A percentile compares a stretch with the other conserved stretches of the same genome.
These are phyloP conservation scores for Hordeum marinum DNA, from an alignment of 176 grass and related monocot species.

Conservation along the genomic window DNA sequence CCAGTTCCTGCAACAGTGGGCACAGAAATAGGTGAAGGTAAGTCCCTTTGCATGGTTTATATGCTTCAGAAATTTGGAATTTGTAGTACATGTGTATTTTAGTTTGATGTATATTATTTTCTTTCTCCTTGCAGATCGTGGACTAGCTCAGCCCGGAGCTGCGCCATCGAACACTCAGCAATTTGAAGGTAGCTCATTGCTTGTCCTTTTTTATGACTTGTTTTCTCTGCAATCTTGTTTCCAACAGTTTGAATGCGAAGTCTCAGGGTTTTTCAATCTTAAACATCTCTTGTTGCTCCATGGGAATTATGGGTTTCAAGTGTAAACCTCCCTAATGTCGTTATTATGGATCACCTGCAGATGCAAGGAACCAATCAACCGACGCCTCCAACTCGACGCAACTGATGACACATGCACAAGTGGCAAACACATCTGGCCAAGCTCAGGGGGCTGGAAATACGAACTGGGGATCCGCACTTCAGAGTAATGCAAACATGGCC, in stretches of 20 bases:
- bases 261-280: neutral
- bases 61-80: slow-evolving; percentile 3
- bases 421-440: slow-evolving; percentile 47
- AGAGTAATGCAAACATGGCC: slow-evolving; percentile 55
- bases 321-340: neutral
- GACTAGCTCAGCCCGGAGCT: slow-evolving; percentile 27
- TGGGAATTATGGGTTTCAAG: neutral
- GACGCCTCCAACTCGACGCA: slow-evolving; percentile 39
- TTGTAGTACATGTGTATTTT: neutral
- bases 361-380: slow-evolving; percentile 33
- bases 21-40: slow-evolving; percentile 51
- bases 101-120: slow-evolving; percentile 17
- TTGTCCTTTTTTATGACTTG: slow-evolving; percentile 2
- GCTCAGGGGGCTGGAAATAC: slow-evolving; percentile 46
- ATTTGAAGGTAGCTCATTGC: slow-evolving; percentile 36
- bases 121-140: slow-evolving; percentile 19
- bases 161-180: slow-evolving; percentile 33
- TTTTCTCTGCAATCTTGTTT: slow-evolving; percentile 19
- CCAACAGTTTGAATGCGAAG: slow-evolving; percentile 11
- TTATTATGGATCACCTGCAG: slow-evolving; percentile 27
- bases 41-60: slow-evolving; percentile 4
- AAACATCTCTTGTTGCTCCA: neutral
- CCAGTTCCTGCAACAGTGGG: slow-evolving; percentile 13
- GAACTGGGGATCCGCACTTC: slow-evolving; percentile 50
- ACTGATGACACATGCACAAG: slow-evolving; percentile 38